phyloP scores from a whole-genome alignment of 1,284 basidiomycete genomes.

The Puccinia triticina region DNA sequence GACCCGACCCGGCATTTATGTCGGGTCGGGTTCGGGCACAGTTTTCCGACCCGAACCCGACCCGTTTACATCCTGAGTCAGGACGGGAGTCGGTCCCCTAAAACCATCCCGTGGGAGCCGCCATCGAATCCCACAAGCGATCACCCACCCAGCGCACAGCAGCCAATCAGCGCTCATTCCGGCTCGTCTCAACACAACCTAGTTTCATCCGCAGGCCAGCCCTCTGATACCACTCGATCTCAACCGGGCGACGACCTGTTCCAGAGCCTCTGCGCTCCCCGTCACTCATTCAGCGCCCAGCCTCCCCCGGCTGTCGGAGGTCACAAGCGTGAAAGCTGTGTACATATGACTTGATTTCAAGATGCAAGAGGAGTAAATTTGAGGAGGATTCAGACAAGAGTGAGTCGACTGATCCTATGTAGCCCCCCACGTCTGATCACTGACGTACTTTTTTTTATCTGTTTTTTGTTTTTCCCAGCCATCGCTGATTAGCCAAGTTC shows the following conservation, averaged over 20 bases:
- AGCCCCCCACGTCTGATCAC: not conserved
- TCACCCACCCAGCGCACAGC: too few relatives aligned
- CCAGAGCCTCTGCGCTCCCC: slow-evolving; percentile 27
- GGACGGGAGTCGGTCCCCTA: too few relatives aligned
- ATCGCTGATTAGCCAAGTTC: slow-evolving; percentile 30
- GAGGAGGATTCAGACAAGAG: slow-evolving; percentile 34
- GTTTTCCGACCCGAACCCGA: too few relatives aligned
- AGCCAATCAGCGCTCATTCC: too few relatives aligned
- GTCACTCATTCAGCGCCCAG: not conserved
- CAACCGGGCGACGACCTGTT: slow-evolving; percentile 8
- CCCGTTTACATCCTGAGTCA: too few relatives aligned
- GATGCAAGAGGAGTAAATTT: slow-evolving; percentile 36
- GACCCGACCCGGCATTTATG: too few relatives aligned
- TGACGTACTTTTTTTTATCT: not conserved
- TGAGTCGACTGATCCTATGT: slow-evolving; percentile 10
- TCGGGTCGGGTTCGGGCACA: too few relatives aligned
- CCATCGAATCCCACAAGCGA: too few relatives aligned
- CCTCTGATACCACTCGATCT: slow-evolving; percentile 14
- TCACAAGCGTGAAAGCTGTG: slow-evolving; percentile 42
- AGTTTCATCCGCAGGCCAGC: not conserved
- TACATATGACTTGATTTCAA: slow-evolving; percentile 36
- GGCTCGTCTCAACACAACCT: not conserved
- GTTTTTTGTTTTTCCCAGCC: slow-evolving; percentile 21
- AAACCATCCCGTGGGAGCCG: too few relatives aligned
- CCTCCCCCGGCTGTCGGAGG: not conserved